These are phyloP conservation scores for Exophiala xenobiotica DNA, from an alignment of 2,329 filamentous ascomycete species.

Conservation along the genomic window DNA sequence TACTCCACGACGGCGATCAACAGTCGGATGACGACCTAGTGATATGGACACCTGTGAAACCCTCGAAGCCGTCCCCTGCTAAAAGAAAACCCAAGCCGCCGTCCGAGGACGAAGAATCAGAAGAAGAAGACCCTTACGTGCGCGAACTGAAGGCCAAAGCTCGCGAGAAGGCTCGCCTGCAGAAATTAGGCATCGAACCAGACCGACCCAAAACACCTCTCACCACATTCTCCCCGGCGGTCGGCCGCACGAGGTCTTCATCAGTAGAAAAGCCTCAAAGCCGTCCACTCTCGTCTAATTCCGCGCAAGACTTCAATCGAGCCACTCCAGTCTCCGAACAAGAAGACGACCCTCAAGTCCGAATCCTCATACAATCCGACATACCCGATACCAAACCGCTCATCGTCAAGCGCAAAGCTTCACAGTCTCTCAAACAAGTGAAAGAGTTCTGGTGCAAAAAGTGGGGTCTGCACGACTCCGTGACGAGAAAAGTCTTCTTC, in stretches of 20 bases:
- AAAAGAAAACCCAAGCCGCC: neutral
- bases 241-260: neutral
- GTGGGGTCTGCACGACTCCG: slow-evolving; percentile 55
- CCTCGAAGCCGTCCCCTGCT: neutral
- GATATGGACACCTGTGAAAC: slow-evolving; percentile 7
- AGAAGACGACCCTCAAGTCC: slow-evolving; percentile 52
- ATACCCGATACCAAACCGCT: slow-evolving; percentile 62
- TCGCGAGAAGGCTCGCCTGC: slow-evolving; percentile 39
- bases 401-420: slow-evolving; percentile 65
- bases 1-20: slow-evolving; percentile 15
- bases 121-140: slow-evolving; percentile 40
- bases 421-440: slow-evolving; percentile 66
- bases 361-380: slow-evolving; percentile 67
- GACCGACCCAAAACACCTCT: slow-evolving; percentile 8
- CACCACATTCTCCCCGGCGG: neutral
- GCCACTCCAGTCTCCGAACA: slow-evolving; percentile 9
- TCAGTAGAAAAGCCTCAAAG: slow-evolving; percentile 6
- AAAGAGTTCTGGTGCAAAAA: slow-evolving; percentile 67
- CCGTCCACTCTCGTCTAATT: slow-evolving; percentile 17
- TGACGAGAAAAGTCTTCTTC: slow-evolving; percentile 63
- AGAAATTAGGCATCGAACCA: slow-evolving; percentile 29
- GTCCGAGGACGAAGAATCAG: slow-evolving; percentile 26
- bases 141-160: slow-evolving; percentile 44
- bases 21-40: slow-evolving; percentile 21
- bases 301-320: slow-evolving; percentile 4